Evolutionary conservation across 75 land plant species (phyloP).

Genomic region (Larix kaempferi): DNA sequence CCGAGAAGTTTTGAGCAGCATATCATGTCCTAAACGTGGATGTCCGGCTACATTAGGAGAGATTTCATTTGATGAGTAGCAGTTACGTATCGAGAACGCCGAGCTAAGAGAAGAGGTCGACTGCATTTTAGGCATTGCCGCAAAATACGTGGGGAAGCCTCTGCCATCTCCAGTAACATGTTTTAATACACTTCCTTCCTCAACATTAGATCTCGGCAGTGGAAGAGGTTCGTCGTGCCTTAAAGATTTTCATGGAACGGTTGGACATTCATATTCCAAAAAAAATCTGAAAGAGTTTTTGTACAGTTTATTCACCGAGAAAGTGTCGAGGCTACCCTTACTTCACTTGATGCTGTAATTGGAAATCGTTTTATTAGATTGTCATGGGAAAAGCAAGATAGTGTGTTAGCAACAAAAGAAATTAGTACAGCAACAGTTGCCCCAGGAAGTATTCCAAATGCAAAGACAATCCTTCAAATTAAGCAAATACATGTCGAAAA

Average conservation of each 20-base stretch:
- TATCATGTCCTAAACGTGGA: conserved; percentile 21
- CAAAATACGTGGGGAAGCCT: conserved; percentile 9
- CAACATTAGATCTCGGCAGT: background rate
- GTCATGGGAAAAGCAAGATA: conserved; percentile 95
- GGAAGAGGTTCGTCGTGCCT: background rate
- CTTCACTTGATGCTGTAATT: conserved; percentile 95
- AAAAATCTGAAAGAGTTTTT: conserved; percentile 45
- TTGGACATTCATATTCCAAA: conserved; percentile 78
- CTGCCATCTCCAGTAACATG: background rate
- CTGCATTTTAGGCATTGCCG: conserved; percentile 6
- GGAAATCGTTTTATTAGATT: conserved; percentile 94
- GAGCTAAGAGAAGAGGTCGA: conserved; percentile 21
- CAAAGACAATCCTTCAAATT: too few species aligned
- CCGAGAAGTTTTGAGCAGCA: too few species aligned
- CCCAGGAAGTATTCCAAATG: background rate
- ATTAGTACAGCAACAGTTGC: too few species aligned
- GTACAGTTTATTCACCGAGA: conserved; percentile 80
- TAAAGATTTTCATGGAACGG: background rate
- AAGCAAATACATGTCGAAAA: conserved; percentile 18
- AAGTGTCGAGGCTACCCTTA: conserved; percentile 85
- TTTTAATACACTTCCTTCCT: background rate
- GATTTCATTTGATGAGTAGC: conserved; percentile 21
- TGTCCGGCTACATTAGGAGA: conserved; percentile 15
- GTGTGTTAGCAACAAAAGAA: conserved; percentile 36
- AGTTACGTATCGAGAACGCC: conserved; percentile 15